These are phyloP conservation scores for Amanita rimosa DNA, from an alignment of 768 basidiomycete genomes.

Conservation along the genomic window DNA sequence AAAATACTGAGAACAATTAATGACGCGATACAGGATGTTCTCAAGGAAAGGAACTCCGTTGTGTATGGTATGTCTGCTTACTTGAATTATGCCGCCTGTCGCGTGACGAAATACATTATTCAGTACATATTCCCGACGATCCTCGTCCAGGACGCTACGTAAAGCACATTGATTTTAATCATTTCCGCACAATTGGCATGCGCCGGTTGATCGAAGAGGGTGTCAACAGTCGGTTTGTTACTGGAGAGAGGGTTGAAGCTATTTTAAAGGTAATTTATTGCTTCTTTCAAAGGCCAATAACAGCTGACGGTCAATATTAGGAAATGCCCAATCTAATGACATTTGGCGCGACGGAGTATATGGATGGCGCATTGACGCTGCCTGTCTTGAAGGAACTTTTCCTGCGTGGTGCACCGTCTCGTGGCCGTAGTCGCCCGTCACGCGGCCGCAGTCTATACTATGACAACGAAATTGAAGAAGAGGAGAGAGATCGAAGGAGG, in stretches of 20 bases:
- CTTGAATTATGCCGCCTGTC: background rate
- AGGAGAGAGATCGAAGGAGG: conserved; percentile 62
- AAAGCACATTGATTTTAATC: conserved; percentile 86
- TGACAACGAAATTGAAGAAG: conserved; percentile 51
- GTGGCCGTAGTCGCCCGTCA: conserved; percentile 54
- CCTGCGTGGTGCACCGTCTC: conserved; percentile 68
- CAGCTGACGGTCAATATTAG: conserved; percentile 25
- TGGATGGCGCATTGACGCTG: conserved; percentile 85
- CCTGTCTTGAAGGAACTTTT: conserved; percentile 85
- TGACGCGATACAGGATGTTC: conserved; percentile 63
- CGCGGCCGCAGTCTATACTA: conserved; percentile 50
- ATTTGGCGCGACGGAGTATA: conserved; percentile 98
- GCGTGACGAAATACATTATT: conserved; percentile 5
- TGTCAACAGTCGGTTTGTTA: conserved; percentile 85
- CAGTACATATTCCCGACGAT: conserved; percentile 62
- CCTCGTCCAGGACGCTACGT: conserved; percentile 73
- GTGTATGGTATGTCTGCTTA: conserved; percentile 50
- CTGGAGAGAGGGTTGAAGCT: conserved; percentile 71
- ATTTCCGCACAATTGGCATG: conserved; percentile 96
- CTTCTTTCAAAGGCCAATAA: conserved; percentile 3
- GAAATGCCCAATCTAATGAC: conserved; percentile 79
- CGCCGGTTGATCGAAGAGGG: conserved; percentile 87
- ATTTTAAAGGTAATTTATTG: conserved; percentile 51
- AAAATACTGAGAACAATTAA: conserved; percentile 70
- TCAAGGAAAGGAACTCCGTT: conserved; percentile 52